A percentile compares a stretch with the other conserved stretches of the same genome.
phyloP scores from a whole-genome alignment of 2,329 filamentous ascomycete species.

The Tolypocladium album region DNA sequence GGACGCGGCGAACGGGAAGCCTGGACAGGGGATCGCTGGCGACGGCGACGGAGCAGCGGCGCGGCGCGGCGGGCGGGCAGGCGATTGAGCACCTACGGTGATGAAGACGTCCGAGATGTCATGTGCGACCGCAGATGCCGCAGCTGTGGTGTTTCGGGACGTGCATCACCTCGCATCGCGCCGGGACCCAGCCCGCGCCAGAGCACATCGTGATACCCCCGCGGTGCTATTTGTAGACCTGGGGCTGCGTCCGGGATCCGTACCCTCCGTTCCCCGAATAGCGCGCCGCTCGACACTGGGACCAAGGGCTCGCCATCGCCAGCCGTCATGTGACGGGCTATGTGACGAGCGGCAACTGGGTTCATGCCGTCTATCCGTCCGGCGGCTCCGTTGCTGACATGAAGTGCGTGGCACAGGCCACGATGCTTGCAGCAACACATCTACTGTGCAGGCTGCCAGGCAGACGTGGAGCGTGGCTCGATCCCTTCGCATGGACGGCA shows the following conservation, averaged over 20 bases:
- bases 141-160: neutral
- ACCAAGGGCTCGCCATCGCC: neutral
- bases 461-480: neutral
- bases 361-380: neutral
- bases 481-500: too few relatives aligned
- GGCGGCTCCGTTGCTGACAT: neutral
- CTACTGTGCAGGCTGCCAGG: neutral
- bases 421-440: neutral
- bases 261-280: neutral
- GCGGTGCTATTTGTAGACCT: neutral
- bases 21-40: neutral
- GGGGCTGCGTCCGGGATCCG: neutral
- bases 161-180: neutral
- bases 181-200: neutral
- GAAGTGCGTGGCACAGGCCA: neutral
- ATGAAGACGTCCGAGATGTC: neutral
- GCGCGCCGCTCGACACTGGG: neutral
- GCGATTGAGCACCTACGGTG: neutral
- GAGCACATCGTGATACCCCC: neutral
- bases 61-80: neutral
- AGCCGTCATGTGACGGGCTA: neutral
- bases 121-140: neutral
- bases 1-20: neutral
- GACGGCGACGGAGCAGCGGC: neutral
- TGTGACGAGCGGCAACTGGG: neutral